Percentiles rank a stretch among this genome's conserved stretches.
These are phyloP conservation scores for Claviceps capensis DNA, from an alignment of 2,329 filamentous ascomycete species.

Conservation along the genomic window DNA sequence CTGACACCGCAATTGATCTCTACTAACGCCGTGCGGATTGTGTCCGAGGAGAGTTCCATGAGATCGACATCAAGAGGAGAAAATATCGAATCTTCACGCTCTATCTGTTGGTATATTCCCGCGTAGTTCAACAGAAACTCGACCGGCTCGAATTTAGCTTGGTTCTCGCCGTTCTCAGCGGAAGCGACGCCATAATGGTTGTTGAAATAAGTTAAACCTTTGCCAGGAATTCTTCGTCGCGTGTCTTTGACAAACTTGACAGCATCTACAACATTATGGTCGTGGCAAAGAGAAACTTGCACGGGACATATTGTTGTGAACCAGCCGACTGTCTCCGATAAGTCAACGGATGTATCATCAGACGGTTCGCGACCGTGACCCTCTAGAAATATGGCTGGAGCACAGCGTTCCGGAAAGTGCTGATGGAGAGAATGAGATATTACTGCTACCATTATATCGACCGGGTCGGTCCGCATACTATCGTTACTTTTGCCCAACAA, in stretches of 20 bases:
- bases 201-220: constrained; percentile 26
- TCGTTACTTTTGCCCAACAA: constrained; percentile 15
- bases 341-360: constrained; percentile 13
- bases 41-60: background rate
- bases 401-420: constrained; percentile 19
- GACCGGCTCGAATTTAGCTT: constrained; percentile 10
- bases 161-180: constrained; percentile 3
- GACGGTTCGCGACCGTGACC: constrained; percentile 26
- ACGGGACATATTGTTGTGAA: constrained; percentile 29
- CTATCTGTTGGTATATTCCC: constrained; percentile 27
- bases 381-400: constrained; percentile 25
- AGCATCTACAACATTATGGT: constrained; percentile 4
- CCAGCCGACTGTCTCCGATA: constrained; percentile 30
- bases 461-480: constrained; percentile 19
- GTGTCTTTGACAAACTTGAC: constrained; percentile 20
- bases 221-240: constrained; percentile 18
- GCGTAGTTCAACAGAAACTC: constrained; percentile 37
- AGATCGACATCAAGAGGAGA: background rate
- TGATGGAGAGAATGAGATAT: constrained; percentile 20
- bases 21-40: background rate
- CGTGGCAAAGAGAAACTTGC: constrained; percentile 5
- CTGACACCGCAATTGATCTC: background rate
- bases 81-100: constrained; percentile 17
- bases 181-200: constrained; percentile 14
- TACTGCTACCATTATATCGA: constrained; percentile 25